Conservation (phyloP, 2,329 filamentous ascomycete species). For the Exophiala sp. region DNA sequence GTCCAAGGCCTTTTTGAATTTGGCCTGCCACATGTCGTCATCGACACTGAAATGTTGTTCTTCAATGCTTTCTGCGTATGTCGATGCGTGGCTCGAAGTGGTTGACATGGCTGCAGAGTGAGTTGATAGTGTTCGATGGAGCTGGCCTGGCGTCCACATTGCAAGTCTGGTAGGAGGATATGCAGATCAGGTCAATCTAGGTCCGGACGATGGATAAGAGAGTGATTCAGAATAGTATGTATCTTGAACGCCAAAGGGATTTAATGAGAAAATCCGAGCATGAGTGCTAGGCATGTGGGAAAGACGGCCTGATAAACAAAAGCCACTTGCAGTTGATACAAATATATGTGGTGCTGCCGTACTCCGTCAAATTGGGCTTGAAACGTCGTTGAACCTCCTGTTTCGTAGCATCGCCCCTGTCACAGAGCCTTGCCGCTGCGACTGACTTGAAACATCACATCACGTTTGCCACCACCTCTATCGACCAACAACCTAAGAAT, state of each 20-base stretch:
- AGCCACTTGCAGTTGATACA: too few relatives aligned
- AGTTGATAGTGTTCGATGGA: conserved; percentile 1
- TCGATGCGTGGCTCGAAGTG: conserved; percentile 6
- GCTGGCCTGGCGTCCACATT: conserved; percentile 9
- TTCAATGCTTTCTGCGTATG: conserved; percentile 4
- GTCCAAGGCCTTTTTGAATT: not conserved
- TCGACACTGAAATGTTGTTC: not conserved
- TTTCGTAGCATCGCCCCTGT: not conserved
- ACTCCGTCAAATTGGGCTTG: too few relatives aligned
- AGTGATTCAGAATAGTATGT: too few relatives aligned
- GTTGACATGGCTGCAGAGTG: conserved; percentile 10
- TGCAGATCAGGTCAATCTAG: too few relatives aligned
- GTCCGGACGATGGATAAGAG: too few relatives aligned
- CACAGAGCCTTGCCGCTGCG: not conserved
- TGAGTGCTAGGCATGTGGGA: too few relatives aligned
- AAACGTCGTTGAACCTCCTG: not conserved
- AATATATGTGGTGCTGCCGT: too few relatives aligned
- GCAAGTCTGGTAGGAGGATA: not conserved
- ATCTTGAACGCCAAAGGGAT: too few relatives aligned
- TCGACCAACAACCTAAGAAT: conserved; percentile 48
- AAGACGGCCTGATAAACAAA: too few relatives aligned
- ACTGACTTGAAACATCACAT: not conserved
- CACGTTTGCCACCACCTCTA: conserved; percentile 7
- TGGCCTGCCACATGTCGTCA: conserved; percentile 7
- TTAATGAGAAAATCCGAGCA: too few relatives aligned